Conservation (phyloP, 2,329 filamentous ascomycete species). For the Hymenoscyphus linearis region DNA sequence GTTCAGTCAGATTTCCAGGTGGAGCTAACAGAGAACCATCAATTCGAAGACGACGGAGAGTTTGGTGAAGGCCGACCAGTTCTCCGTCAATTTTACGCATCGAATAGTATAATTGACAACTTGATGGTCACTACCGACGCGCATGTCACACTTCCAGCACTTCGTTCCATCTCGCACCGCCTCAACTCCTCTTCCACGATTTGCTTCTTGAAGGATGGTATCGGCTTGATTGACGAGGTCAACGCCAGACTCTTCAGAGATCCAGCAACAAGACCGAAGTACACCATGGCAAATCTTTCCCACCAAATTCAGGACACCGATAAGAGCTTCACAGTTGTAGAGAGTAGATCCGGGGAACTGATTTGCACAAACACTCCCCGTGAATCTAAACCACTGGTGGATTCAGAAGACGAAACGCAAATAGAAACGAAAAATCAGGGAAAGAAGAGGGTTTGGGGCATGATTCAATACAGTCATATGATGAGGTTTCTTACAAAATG, state of each 20-base stretch:
- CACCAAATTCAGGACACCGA: conserved; percentile 37
- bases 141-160: conserved; percentile 47
- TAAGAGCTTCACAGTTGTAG: conserved; percentile 36
- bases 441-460: neutral
- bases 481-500: conserved; percentile 58
- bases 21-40: conserved; percentile 20
- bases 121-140: conserved; percentile 67
- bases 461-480: conserved; percentile 42
- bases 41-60: neutral
- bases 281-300: conserved; percentile 46
- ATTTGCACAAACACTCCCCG: neutral
- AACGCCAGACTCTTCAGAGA: conserved; percentile 67
- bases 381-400: neutral
- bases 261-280: conserved; percentile 60
- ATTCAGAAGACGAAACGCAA: neutral
- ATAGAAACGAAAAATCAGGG: neutral
- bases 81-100: conserved; percentile 19
- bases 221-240: conserved; percentile 77
- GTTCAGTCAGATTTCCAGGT: conserved; percentile 30
- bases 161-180: conserved; percentile 58
- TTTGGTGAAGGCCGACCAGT: neutral
- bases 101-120: conserved; percentile 51
- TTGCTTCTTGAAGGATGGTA: conserved; percentile 65
- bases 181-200: conserved; percentile 66
- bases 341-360: conserved; percentile 31